Percentiles rank a stretch among this genome's conserved stretches.
These are phyloP conservation scores for Hyaloscypha bicolor DNA, from an alignment of 495 filamentous ascomycete genomes.

Conservation along the genomic window DNA sequence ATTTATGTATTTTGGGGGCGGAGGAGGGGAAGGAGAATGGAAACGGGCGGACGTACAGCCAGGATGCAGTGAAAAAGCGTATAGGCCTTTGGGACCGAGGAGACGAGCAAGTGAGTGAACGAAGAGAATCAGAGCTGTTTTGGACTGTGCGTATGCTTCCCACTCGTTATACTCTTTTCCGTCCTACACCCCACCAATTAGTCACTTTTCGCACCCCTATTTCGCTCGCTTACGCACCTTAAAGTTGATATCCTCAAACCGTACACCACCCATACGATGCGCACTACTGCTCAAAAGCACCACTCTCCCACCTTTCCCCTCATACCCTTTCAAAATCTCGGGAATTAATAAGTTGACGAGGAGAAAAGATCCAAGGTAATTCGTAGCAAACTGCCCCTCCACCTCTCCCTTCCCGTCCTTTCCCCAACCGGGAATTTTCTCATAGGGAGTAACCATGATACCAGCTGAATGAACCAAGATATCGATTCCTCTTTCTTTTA, in stretches of 20 bases:
- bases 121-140: slow-evolving; percentile 61
- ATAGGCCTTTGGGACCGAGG: slow-evolving; percentile 24
- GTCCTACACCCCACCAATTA: slow-evolving; percentile 33
- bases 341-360: slow-evolving; percentile 45
- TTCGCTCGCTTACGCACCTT: slow-evolving; percentile 31
- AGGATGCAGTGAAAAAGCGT: slow-evolving; percentile 23
- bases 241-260: slow-evolving; percentile 57
- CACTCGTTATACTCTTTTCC: slow-evolving; percentile 49
- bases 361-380: slow-evolving; percentile 51
- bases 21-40: not conserved
- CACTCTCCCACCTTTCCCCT: slow-evolving; percentile 29
- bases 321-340: not conserved
- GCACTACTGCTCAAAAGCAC: slow-evolving; percentile 45
- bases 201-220: not conserved
- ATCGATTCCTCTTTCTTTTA: slow-evolving; percentile 38
- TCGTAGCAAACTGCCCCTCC: slow-evolving; percentile 55
- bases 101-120: slow-evolving; percentile 45
- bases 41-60: slow-evolving; percentile 12
- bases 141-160: slow-evolving; percentile 55
- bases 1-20: not conserved
- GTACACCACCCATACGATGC: slow-evolving; percentile 44
- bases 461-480: slow-evolving; percentile 29
- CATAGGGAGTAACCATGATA: slow-evolving; percentile 21
- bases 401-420: slow-evolving; percentile 32
- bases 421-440: not conserved